These are phyloP conservation scores for Albophoma yamanashiensis DNA, from an alignment of 2,329 filamentous ascomycete species.

Conservation along the genomic window DNA sequence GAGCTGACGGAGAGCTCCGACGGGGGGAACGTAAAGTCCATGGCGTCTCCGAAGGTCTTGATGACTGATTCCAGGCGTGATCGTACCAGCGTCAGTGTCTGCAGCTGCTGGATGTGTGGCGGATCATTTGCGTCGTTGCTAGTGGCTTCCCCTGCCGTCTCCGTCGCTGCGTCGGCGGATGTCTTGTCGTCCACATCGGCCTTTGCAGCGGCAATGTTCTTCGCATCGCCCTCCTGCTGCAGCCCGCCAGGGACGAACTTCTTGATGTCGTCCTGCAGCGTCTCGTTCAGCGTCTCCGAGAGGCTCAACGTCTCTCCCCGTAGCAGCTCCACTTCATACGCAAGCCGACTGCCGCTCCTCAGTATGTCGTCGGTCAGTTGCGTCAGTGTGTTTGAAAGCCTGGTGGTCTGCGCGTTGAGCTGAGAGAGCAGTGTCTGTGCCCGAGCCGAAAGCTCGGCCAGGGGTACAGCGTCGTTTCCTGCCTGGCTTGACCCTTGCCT, in stretches of 20 bases:
- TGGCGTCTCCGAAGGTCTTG: constrained; percentile 84
- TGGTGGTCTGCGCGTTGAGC: constrained; percentile 78
- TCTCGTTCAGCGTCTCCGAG: constrained; percentile 65
- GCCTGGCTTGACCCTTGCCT: constrained; percentile 16
- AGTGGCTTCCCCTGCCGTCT: constrained; percentile 2
- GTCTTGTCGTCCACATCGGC: constrained; percentile 8
- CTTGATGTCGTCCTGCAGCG: constrained; percentile 58
- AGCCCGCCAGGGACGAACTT: constrained; percentile 55
- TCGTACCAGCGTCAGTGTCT: constrained; percentile 73
- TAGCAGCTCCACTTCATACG: constrained; percentile 89
- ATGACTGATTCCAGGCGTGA: constrained; percentile 81
- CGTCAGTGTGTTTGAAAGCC: constrained; percentile 71
- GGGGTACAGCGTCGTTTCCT: constrained; percentile 35
- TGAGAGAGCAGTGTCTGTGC: constrained; percentile 79
- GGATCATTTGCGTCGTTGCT: constrained; percentile 35
- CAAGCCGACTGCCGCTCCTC: constrained; percentile 73
- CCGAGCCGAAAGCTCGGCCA: constrained; percentile 69
- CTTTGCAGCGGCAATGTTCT: constrained; percentile 4
- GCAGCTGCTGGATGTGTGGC: constrained; percentile 64
- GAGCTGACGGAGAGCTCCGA: constrained; percentile 77
- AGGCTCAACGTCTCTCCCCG: constrained; percentile 80
- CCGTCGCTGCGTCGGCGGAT: constrained; percentile 12
- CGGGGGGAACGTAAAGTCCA: constrained; percentile 88
- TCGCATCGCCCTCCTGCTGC: constrained; percentile 15
- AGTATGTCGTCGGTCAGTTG: constrained; percentile 92